A percentile compares a stretch with the other conserved stretches of the same genome.
Conservation (phyloP, 2,329 filamentous ascomycete genomes). For the Aspergillus sp. region DNA sequence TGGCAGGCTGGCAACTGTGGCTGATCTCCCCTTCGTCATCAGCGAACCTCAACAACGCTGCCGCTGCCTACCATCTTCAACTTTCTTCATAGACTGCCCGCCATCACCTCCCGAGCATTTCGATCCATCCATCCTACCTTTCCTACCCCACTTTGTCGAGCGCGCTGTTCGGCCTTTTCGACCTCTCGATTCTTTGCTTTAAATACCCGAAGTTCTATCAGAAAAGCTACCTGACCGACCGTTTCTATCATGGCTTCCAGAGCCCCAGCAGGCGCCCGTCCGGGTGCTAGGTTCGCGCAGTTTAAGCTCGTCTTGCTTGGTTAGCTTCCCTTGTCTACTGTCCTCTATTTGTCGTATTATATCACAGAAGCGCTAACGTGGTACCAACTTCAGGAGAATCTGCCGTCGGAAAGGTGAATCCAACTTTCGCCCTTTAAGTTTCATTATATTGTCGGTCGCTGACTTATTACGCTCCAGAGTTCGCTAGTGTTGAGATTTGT, state of each 20-base stretch:
- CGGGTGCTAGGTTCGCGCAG: slow-evolving; percentile 85
- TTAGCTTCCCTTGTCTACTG: slow-evolving; percentile 49
- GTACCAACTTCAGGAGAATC: slow-evolving; percentile 72
- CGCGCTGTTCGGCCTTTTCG: slow-evolving; percentile 2
- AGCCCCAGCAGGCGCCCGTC: slow-evolving; percentile 69
- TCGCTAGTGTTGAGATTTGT: slow-evolving; percentile 97
- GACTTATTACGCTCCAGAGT: slow-evolving; percentile 61
- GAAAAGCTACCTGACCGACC: slow-evolving; percentile 17
- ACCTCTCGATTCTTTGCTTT: not conserved
- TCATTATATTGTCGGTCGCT: slow-evolving; percentile 23
- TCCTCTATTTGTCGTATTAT: not conserved
- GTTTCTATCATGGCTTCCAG: slow-evolving; percentile 73
- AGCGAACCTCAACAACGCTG: slow-evolving; percentile 15
- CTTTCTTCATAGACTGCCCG: slow-evolving; percentile 13
- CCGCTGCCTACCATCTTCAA: not conserved
- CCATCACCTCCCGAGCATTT: slow-evolving; percentile 20
- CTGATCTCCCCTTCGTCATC: slow-evolving; percentile 36
- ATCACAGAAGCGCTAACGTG: slow-evolving; percentile 18
- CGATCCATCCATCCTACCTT: slow-evolving; percentile 21
- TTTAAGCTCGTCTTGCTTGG: slow-evolving; percentile 98
- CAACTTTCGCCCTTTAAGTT: slow-evolving; percentile 14
- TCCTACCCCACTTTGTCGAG: slow-evolving; percentile 13
- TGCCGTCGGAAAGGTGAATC: slow-evolving; percentile 87
- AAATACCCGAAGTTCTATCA: slow-evolving; percentile 1
- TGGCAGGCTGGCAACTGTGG: slow-evolving; percentile 23